Evolutionary conservation across 257 asterid genomes (phyloP), one percentile per base, ranked within the genome.

Genomic region (Petrea volubilis): DNA sequence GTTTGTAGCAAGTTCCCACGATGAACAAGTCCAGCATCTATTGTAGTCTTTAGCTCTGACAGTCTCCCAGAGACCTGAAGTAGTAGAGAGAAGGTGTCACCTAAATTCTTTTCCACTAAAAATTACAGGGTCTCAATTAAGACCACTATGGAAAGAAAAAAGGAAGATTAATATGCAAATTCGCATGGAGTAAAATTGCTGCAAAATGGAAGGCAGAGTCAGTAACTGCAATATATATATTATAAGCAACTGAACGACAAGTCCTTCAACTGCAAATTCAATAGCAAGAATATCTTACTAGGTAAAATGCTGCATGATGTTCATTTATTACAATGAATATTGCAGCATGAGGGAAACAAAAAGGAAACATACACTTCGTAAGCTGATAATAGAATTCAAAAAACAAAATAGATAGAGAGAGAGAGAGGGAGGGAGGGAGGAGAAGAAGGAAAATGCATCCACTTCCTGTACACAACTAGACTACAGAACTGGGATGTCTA

Each of bases 21-120:
- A 78, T 84, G 98, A 82, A 83, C 81, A 73, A 90, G 81, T 56
- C 99, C 98, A 47, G 93, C 96, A 87, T 95, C 99, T 53, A 95
- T 85, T 17, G 99, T 90, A 40, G 93, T 90, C 88, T 88, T 92
- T 38, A 95, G 85, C 84, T 95, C 99, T 0, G 92, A 83, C 34
- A 92, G 85, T 81, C 96, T 92, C 62, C 84, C 88, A 13, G 96
- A 90, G 78, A 90, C 94, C 99, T 95, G 85, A 69, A 78, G 75
- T 50, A 72, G 58, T 58, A 80, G 73, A 60, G 49, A 8, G 17
- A 61, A 51, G 3, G 64, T 21, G 24, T 55, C 21, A 7, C 15
- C n/a, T 7, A 7, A 62, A 29, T 55, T 52, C 29, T 14, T 23
- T 15, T 4, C 29, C 50, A 20, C 31, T 25, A 29, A 43, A 33